Base-by-base conservation (phyloP, 2,329 filamentous ascomycete genomes). In the Phialophora chinensis region DNA sequence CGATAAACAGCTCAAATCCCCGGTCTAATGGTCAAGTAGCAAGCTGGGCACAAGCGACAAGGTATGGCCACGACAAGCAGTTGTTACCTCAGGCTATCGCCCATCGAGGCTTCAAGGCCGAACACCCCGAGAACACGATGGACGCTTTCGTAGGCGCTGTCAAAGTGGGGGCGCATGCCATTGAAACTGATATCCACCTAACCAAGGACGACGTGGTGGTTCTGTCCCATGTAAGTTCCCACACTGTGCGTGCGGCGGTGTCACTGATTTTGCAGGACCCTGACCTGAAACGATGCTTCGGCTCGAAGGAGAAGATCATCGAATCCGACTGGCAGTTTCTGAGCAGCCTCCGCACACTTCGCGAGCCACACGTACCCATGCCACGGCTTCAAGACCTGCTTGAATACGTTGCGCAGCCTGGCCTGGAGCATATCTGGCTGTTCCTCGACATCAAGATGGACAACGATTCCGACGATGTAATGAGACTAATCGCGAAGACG, bases 131-230 rank as follows among this genome's bases (percentile, higher is more conserved):
- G 78, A 98, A 98, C 79, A 90, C 91, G 1, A 88, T 97, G 84
- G 85, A 83, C 17, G 90, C 91, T 7, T 96, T 97, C 79, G 82
- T 82, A 65, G 89, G 85, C 31, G 93, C 93, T 1, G 85, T 94
- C 2, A 81, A 87, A 35, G 88, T 87, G 20, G 92, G 92, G 23
- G 87, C 91, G 0, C 87, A 96, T 73, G 94, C 90, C 0, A 81
- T 98, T 31, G 94, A 98, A 80, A 96, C 92, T 20, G 94, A 98
- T 74, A 79, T 97, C 8, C 93, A 96, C 76, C 79, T 97, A 38
- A 89, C 91, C 14, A 87, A 85, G 68, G 94, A 98, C 74, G 89
- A 90, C 6, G 88, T 96, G 0, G 90, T 96, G 0, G 91, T 98
- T 10, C 80, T 98, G 49, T 92, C 90, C 54, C 93, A 96, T 82